Base-by-base conservation (phyloP, 441 rosid species). In the Erodium trifolium region DNA sequence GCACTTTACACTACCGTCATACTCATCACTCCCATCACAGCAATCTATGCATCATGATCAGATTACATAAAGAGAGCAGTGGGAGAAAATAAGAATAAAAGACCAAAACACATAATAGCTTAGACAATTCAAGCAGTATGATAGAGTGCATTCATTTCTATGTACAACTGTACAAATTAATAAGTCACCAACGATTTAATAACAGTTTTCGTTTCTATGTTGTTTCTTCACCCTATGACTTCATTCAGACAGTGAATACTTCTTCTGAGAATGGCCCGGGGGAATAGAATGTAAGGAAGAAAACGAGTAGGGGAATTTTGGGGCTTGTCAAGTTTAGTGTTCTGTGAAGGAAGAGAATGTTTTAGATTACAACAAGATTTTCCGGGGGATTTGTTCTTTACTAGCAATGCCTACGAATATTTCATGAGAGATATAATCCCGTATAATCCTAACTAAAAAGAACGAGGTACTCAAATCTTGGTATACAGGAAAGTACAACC, bases 21-120 rank as follows among this genome's bases (percentile, higher is more conserved):
- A 92, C 79, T 94, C 99, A 47, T 94, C 99, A 75, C 96, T 94
- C 72, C 99, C 98, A 71, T 92, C 99, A 77, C 99, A 94, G 77
- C 98, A 94, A 80, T 92, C 97, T 94, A 83, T 73, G 41, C 70
- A 70, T 19, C 67, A 17, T 11, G 17, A 14, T 5, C 41, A 37
- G 41, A 9, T 37, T 8, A 37, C 41, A 37, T 37, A 5, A 37
- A 37, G 41, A 37, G 6, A 37, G 41, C 41, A 37, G 41, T 37
- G 8, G 41, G 41, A 37, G 41, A 37, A 37, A 37, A 31, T 17
- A 59, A 19, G 31, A 17, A 18, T 23, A 19, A 18, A 23, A 1
- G 29, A 59, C 23, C 49, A 19, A 59, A 10, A 16, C 29, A 19
- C 29, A 19, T 19, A 59, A 43, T 5, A 59, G 17, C 0, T 5